Conservation (phyloP, 2,329 filamentous ascomycete genomes). For the Ophiosphaerella korrae region DNA sequence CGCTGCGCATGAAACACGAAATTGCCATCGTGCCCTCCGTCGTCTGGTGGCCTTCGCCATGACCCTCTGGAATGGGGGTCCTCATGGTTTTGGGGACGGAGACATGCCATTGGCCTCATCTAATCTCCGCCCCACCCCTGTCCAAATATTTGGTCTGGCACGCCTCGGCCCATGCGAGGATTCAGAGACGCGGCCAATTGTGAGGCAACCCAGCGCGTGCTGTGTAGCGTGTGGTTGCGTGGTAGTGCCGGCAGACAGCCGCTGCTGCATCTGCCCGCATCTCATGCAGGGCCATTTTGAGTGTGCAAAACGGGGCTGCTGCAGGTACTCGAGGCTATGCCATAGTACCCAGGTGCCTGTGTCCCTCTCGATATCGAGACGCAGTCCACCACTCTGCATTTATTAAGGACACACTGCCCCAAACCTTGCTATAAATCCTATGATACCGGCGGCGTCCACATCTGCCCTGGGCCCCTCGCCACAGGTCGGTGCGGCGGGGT, state of each 20-base stretch:
- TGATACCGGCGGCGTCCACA: not conserved
- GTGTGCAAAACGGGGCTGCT: conserved; percentile 11
- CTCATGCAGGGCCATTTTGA: conserved; percentile 22
- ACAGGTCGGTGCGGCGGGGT: conserved; percentile 16
- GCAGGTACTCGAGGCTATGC: conserved; percentile 11
- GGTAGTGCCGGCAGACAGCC: not conserved
- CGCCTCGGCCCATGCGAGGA: not conserved
- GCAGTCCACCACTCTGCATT: not conserved
- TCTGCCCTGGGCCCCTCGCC: not conserved
- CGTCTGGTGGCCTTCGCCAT: not conserved
- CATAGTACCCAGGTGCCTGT: not conserved
- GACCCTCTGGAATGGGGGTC: not conserved
- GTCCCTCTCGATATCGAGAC: not conserved
- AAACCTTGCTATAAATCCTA: not conserved
- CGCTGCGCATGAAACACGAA: conserved; percentile 1
- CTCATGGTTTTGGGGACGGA: conserved; percentile 3
- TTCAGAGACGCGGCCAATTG: conserved; percentile 11
- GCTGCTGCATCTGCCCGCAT: conserved; percentile 9
- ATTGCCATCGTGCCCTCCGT: not conserved
- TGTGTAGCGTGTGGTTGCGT: no score
- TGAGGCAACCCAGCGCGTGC: not conserved
- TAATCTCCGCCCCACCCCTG: not conserved
- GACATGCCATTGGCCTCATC: not conserved
- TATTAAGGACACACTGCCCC: not conserved
- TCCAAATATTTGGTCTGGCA: not conserved